Base-by-base conservation (phyloP, 345 rosid genomes). In the Linum lewisii region DNA sequence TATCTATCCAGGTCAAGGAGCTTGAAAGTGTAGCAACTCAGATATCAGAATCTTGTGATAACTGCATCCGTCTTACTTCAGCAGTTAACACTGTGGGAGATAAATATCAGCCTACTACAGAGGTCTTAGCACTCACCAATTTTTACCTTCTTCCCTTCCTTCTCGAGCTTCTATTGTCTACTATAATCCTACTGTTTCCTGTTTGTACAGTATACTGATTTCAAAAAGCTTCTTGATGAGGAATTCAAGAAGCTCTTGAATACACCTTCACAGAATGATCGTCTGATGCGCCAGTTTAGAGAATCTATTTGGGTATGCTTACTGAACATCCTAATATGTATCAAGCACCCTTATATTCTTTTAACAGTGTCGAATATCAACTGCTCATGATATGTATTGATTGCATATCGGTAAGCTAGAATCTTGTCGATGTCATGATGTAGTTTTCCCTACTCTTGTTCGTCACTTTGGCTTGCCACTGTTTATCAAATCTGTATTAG, bases 271-370 rank as follows among this genome's bases (percentile, higher is more conserved):
- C 79, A 72, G 67, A 74, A 77, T 65, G 73, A 81, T 64, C 79
- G 58, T 21, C 58, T 83, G 66, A 66, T 88, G 65, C 84, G 90
- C 21, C 89, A 86, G 69, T 86, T 86, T 65, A 75, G 77, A 63
- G 94, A 84, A 68, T 91, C 87, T 32, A 76, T 89, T 49, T 92
- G 98, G 97, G 95, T 88, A 83, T 66, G 77, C 22, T 24, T 59
- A 65, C 42, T 44, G 25, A 19, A 59, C 2, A 66, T 63, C 44
- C 50, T 49, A n/a, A 24, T 34, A 51, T 21, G 21, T 51, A 7
- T 2, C 21, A 14, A 10, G 21, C 4, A 6, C 6, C 32, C 32
- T 26, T 26, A 26, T 26, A 26, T 26, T 26, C 2, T 26, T n/a
- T 26, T 26, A 26, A 26, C 32, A 26, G 32, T 26, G 2, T 26